Evolutionary conservation across 768 basidiomycete species (phyloP), one percentile per base, ranked within the genome.

Genomic region (Phylloporus arenicola): DNA sequence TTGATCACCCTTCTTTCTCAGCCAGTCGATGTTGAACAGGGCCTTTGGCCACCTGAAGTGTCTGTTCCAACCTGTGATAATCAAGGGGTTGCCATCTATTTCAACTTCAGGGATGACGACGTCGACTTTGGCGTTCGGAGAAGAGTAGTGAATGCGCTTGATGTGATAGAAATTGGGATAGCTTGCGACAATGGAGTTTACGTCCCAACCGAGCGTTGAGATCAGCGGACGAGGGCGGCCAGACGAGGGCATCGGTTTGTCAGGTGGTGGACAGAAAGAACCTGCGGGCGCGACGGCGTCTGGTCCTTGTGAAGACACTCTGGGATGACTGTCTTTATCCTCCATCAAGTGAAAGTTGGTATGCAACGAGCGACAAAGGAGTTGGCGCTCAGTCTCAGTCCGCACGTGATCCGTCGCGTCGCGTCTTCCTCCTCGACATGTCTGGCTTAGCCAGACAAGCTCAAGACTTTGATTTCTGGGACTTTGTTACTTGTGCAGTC

Each of bases 401-500:
- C 3, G 16, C 50, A 51, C 62, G 62, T 63, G 62, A 63, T 17
- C 41, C 1, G 14, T 45, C 60, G 48, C 54, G 61, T 62, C 59
- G 45, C 49, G 56, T 50, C 30, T n/a, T 27, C 27, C 31, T 31
- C 35, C 35, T 14, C 45, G 24, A 35, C 3, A 59, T 61, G 62
- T 52, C n/a, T n/a, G n/a, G n/a, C n/a, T n/a, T n/a, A n/a, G n/a
- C n/a, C n/a, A n/a, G n/a, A n/a, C 51, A 47, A 34, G 52, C 61
- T 14, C 52, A 57, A 3, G 70, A 71, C 1, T 74, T 79, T 49
- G 82, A 85, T 56, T 86, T 88, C 64, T 92, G 90, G 89, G 84
- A 89, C 40, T 89, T 87, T 54, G 83, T 89, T 6, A 68, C 70
- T 47, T 92, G 90, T 58, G 71, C 78, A 0, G 73, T 77, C 60